Evolutionary conservation across 2,329 filamentous ascomycete genomes (phyloP), one percentile per base, ranked within the genome.

Genomic region (Leptosphaerulina australis): DNA sequence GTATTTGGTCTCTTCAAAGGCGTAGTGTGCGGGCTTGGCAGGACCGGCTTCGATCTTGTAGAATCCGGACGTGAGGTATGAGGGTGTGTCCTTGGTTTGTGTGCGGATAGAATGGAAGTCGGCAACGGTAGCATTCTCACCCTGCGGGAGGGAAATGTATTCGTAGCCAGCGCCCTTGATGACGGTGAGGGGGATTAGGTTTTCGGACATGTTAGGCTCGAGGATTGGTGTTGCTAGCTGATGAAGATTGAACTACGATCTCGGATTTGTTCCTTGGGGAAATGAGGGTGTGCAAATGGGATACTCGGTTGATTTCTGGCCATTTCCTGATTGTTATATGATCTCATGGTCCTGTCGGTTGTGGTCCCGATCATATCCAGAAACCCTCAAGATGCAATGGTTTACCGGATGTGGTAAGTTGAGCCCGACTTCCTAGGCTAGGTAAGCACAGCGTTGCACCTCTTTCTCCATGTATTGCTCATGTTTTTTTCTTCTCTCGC

Each of bases 61-160:
- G 49, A 63, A 63, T 17, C 60, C 60, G 0, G 54, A 62, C 22
- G 58, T 63, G 17, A 63, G 37, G 43, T 58, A 41, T 1, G 56
- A 30, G 6, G 58, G 58, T 7, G 45, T 41, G 18, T 46, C 21
- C 14, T 44, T 40, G n/a, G 58, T 58, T 30, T 60, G 45, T 1
- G 60, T 63, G 24, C 50, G 56, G 30, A 56, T 62, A 14, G 56
- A 50, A 44, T 61, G 58, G 44, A 63, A 63, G 18, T 63, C 60
- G 10, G 60, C 58, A 5, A 63, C 56, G 0, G 58, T 58, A 7
- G 58, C 60, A 24, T 59, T 58, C 14, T 59, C 56, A 30, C 54
- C 56, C 6, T 55, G 22, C 1, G 58, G 60, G 2, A 63, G 40
- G 2, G 50, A 50, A 12, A 63, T 63, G 33, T 48, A 54, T 25